phyloP scores from a whole-genome alignment of 2,329 filamentous ascomycete genomes.

The Alternaria sp. region DNA sequence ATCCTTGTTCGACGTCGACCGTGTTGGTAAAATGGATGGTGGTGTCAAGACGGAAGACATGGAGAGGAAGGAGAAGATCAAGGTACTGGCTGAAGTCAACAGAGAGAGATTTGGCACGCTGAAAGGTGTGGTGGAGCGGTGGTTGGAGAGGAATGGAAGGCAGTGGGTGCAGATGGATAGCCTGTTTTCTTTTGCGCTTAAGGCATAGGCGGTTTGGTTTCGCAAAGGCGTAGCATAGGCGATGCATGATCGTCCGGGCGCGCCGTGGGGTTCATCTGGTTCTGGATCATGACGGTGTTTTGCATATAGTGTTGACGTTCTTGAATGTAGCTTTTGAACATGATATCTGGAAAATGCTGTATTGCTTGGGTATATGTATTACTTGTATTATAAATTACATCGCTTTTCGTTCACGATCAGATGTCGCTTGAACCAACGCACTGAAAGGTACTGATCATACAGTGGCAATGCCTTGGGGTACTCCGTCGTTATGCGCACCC shows the following conservation, averaged over 20 bases:
- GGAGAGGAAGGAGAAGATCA: slow-evolving; percentile 59
- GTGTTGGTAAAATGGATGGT: slow-evolving; percentile 62
- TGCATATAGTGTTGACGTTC: slow-evolving; percentile 2
- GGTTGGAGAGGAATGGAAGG: slow-evolving; percentile 86
- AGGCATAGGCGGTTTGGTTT: slow-evolving; percentile 15
- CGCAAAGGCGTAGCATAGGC: neutral
- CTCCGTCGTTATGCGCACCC: neutral
- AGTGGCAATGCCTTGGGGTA: slow-evolving; percentile 15
- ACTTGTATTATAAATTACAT: slow-evolving; percentile 9
- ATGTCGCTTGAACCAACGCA: neutral
- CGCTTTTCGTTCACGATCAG: neutral
- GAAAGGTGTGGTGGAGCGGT: slow-evolving; percentile 78
- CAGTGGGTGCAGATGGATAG: slow-evolving; percentile 95
- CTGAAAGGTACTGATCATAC: slow-evolving; percentile 5
- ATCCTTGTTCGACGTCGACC: slow-evolving; percentile 87
- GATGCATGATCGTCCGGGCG: neutral
- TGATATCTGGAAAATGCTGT: neutral
- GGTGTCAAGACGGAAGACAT: slow-evolving; percentile 62
- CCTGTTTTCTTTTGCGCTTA: slow-evolving; percentile 70
- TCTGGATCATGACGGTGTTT: slow-evolving; percentile 1
- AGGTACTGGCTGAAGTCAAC: slow-evolving; percentile 81
- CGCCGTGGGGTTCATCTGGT: neutral
- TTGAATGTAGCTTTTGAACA: slow-evolving; percentile 2
- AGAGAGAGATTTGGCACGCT: slow-evolving; percentile 77
- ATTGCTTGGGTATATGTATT: slow-evolving; percentile 20